Percentiles rank a stretch among this genome's conserved stretches.
These are phyloP conservation scores for Fistulifera pelliculosa DNA, from an alignment of 108 stramenopile species.

Conservation along the genomic window DNA sequence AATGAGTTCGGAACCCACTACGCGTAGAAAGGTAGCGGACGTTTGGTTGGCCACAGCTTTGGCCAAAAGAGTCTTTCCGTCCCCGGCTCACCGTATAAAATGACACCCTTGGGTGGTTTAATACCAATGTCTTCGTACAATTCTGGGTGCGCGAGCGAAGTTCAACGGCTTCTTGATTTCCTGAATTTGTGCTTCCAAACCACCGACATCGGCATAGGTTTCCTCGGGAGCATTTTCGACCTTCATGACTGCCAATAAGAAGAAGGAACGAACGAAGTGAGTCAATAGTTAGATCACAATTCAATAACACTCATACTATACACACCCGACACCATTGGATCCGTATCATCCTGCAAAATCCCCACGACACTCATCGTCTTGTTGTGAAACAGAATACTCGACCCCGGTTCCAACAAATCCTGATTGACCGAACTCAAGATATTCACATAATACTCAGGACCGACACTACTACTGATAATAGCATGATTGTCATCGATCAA, in stretches of 20 bases:
- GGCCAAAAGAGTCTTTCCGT: slow-evolving; percentile 96
- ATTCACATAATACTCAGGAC: slow-evolving; percentile 99
- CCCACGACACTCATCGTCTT: slow-evolving; percentile 98
- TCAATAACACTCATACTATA: too few relatives aligned
- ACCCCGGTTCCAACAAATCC: slow-evolving; percentile 98
- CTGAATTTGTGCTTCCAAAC: slow-evolving; percentile 97
- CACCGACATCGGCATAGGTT: slow-evolving; percentile 98
- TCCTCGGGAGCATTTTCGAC: slow-evolving; percentile 99
- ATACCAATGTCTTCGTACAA: slow-evolving; percentile 98
- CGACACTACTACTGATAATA: slow-evolving; percentile 90
- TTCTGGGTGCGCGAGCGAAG: slow-evolving; percentile 98
- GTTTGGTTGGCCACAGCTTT: slow-evolving; percentile 99
- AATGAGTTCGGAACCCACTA: slow-evolving; percentile 94
- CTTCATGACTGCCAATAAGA: slow-evolving; percentile 99
- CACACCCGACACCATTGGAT: slow-evolving; percentile 83
- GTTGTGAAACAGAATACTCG: slow-evolving; percentile 94
- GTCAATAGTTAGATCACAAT: too few relatives aligned
- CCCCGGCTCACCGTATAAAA: slow-evolving; percentile 97
- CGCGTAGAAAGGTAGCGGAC: slow-evolving; percentile 94
- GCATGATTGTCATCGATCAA: slow-evolving; percentile 99
- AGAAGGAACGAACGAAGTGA: too few relatives aligned
- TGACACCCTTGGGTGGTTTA: slow-evolving; percentile 96
- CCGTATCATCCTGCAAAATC: slow-evolving; percentile 93
- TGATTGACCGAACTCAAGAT: slow-evolving; percentile 97
- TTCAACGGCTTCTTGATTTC: slow-evolving; percentile 99